Conservation (phyloP, 768 basidiomycete genomes). For the Tremella yokohamensis region DNA sequence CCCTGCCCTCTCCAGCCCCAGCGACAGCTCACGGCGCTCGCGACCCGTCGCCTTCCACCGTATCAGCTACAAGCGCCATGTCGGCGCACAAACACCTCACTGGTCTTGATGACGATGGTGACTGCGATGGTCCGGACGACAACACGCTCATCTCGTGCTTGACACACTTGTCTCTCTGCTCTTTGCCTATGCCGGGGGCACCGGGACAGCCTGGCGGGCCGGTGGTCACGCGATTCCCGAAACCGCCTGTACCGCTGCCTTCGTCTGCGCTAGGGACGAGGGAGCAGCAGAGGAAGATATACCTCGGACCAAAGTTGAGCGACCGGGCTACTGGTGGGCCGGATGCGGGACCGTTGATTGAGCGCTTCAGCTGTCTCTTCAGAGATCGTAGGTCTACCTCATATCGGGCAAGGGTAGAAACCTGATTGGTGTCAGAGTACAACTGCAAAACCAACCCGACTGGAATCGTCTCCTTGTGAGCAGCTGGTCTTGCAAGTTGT, state of each 20-base stretch:
- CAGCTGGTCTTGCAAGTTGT: neutral
- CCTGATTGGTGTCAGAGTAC: slow-evolving; percentile 24
- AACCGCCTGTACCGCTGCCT: slow-evolving; percentile 20
- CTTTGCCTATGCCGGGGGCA: neutral
- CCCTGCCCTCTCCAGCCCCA: slow-evolving; percentile 11
- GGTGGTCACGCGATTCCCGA: slow-evolving; percentile 28
- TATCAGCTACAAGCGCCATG: slow-evolving; percentile 10
- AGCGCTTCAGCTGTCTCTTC: slow-evolving; percentile 46
- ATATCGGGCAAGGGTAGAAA: neutral
- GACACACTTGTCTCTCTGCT: slow-evolving; percentile 16
- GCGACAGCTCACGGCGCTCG: neutral
- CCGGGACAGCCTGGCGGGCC: slow-evolving; percentile 15
- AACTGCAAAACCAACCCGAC: slow-evolving; percentile 40
- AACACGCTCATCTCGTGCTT: slow-evolving; percentile 38
- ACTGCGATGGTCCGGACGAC: slow-evolving; percentile 8
- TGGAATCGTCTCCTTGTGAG: slow-evolving; percentile 45
- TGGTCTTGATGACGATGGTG: slow-evolving; percentile 3
- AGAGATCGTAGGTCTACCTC: slow-evolving; percentile 35
- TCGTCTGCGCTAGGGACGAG: slow-evolving; percentile 26
- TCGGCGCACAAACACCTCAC: neutral
- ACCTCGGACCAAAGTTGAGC: slow-evolving; percentile 39
- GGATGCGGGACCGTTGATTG: slow-evolving; percentile 44
- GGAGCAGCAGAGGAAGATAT: slow-evolving; percentile 36
- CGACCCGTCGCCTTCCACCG: neutral
- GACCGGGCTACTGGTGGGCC: slow-evolving; percentile 43